A percentile compares a stretch with the other conserved stretches of the same genome.
phyloP scores from a whole-genome alignment of 2,329 filamentous ascomycete species.

The Fusarium coffeatum region DNA sequence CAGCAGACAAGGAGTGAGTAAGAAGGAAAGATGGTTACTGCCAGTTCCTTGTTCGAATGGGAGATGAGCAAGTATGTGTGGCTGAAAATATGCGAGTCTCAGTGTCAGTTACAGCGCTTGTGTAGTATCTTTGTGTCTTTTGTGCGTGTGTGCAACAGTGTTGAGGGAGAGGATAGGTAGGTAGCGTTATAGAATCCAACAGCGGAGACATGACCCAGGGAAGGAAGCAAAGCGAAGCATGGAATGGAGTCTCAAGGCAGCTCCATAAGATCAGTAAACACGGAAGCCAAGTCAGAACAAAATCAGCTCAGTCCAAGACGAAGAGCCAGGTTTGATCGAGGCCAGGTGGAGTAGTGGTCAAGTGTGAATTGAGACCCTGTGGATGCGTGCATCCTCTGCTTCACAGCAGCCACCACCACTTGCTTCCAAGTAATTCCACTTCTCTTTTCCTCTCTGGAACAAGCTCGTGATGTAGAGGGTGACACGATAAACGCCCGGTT shows the following conservation, averaged over 20 bases:
- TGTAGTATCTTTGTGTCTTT: conserved; percentile 33
- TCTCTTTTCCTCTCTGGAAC: conserved; percentile 18
- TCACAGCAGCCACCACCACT: conserved; percentile 23
- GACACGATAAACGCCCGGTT: conserved; percentile 38
- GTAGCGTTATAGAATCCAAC: conserved; percentile 25
- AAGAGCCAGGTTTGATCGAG: conserved; percentile 9
- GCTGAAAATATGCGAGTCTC: conserved; percentile 40
- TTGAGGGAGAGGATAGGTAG: conserved; percentile 26
- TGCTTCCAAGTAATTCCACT: conserved; percentile 12
- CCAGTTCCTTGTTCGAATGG: conserved; percentile 15
- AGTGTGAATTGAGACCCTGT: conserved; percentile 33
- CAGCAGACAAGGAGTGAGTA: conserved; percentile 24
- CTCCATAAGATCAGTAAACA: conserved; percentile 31
- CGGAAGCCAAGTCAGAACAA: conserved; percentile 31
- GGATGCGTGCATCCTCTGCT: conserved; percentile 8
- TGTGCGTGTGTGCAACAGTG: conserved; percentile 36
- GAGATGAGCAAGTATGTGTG: conserved; percentile 31
- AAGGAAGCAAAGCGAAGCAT: conserved; percentile 22
- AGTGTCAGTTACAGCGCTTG: conserved; percentile 39
- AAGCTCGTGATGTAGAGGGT: conserved; percentile 39
- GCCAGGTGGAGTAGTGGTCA: conserved; percentile 25
- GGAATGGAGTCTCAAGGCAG: conserved; percentile 25
- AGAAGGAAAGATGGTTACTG: conserved; percentile 18
- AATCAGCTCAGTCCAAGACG: conserved; percentile 29
- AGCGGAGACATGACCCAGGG: conserved; percentile 19